phyloP scores from a whole-genome alignment of 225 moss, liverwort and hornwort genomes.

The Marchantia polymorpha region DNA sequence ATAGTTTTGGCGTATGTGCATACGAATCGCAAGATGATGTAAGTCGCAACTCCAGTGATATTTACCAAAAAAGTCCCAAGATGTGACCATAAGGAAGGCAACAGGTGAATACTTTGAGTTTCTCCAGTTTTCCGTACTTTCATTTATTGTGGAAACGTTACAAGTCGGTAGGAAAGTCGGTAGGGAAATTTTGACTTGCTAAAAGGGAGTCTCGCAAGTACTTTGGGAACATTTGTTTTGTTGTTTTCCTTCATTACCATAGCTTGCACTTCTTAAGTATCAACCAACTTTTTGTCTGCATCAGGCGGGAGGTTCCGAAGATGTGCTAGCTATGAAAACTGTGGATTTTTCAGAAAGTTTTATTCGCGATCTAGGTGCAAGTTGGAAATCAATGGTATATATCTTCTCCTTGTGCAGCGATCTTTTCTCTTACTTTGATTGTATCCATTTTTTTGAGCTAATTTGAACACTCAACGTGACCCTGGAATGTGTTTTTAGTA shows the following conservation, averaged over 20 bases:
- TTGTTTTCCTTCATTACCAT: no score
- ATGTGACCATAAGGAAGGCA: no score
- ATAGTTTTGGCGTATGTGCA: neutral
- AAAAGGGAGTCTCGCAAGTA: no score
- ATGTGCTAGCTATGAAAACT: conserved; percentile 75
- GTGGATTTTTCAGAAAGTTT: conserved; percentile 68
- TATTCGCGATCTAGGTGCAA: conserved; percentile 49
- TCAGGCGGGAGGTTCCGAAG: conserved; percentile 85
- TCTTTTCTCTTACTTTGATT: neutral
- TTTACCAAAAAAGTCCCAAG: no score
- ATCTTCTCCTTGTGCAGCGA: neutral
- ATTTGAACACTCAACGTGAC: neutral
- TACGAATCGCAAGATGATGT: no score
- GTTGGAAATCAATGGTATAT: conserved; percentile 47
- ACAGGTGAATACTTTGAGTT: no score
- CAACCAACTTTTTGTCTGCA: neutral
- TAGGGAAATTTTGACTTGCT: no score
- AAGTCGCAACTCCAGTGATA: no score
- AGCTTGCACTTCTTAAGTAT: neutral
- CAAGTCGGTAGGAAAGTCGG: no score
- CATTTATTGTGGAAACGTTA: no score
- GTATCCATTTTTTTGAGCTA: neutral
- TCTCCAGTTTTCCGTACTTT: no score
- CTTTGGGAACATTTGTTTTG: no score
- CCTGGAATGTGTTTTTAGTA: neutral